Evolutionary conservation across 83 land plant species (phyloP).

Genomic region (Thuja plicata): DNA sequence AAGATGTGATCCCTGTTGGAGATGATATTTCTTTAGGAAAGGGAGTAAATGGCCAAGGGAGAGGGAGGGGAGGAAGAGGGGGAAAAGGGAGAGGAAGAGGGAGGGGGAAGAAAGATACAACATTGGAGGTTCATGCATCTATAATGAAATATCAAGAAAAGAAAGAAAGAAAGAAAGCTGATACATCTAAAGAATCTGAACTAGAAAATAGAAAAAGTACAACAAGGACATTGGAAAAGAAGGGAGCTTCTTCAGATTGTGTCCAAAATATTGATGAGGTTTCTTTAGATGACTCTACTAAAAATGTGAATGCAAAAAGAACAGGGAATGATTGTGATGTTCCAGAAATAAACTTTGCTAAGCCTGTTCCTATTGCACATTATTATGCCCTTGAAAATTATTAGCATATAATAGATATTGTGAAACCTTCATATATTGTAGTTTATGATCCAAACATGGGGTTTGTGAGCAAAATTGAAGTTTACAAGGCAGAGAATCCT

Average conservation of each 20-base stretch:
- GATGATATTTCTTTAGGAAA: slow-evolving; percentile 21
- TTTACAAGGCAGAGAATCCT: slow-evolving; percentile 90
- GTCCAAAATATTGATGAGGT: not conserved
- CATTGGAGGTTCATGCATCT: not conserved
- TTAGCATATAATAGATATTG: slow-evolving; percentile 68
- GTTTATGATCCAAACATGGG: slow-evolving; percentile 95
- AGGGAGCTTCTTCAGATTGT: not conserved
- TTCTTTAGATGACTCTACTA: not conserved
- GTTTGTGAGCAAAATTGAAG: slow-evolving; percentile 96
- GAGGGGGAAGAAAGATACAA: slow-evolving; percentile 24
- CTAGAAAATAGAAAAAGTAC: not conserved
- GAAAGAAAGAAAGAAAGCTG: not conserved
- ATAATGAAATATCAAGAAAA: not conserved
- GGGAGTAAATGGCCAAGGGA: slow-evolving; percentile 22
- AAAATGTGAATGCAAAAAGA: not conserved
- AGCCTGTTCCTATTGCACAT: slow-evolving; percentile 67
- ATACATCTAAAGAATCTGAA: not conserved
- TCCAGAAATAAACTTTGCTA: slow-evolving; percentile 17
- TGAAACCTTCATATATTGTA: slow-evolving; percentile 77
- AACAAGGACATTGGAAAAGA: not conserved
- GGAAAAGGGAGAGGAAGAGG: slow-evolving; percentile 1
- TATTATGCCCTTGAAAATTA: slow-evolving; percentile 91
- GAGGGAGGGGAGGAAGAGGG: slow-evolving; percentile 22
- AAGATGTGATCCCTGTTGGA: slow-evolving; percentile 38
- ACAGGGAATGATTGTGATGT: not conserved